These are phyloP conservation scores for Aspergillus panamensis DNA, from an alignment of 495 filamentous ascomycete genomes.

Conservation along the genomic window DNA sequence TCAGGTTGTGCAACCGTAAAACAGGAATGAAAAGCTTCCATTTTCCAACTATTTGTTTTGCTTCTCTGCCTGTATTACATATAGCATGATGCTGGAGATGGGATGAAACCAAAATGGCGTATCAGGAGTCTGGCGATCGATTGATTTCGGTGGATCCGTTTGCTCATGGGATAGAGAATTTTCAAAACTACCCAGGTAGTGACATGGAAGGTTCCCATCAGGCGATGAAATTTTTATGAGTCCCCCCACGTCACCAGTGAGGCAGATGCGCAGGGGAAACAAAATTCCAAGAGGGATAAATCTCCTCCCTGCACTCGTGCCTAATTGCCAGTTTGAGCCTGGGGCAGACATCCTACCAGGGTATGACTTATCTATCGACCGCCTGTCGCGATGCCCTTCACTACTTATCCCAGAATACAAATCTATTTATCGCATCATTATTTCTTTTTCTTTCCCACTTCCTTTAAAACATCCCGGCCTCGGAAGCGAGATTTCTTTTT, in stretches of 20 bases:
- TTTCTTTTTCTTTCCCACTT: background rate
- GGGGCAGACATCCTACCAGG: background rate
- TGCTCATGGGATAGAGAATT: background rate
- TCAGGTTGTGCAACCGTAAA: conserved; percentile 78
- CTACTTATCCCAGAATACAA: background rate
- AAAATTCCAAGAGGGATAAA: background rate
- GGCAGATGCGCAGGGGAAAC: conserved; percentile 1
- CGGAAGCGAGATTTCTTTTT: background rate
- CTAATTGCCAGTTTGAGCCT: conserved; percentile 12
- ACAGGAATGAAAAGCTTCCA: background rate
- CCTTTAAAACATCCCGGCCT: background rate
- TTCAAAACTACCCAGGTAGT: background rate
- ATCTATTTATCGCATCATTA: conserved; percentile 2
- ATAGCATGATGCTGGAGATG: conserved; percentile 1
- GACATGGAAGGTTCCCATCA: background rate
- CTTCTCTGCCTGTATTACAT: conserved; percentile 11
- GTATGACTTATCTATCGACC: conserved; percentile 2
- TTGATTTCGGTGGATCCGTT: conserved; percentile 7
- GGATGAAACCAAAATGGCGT: conserved; percentile 13
- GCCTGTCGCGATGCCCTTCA: conserved; percentile 9
- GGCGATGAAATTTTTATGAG: background rate
- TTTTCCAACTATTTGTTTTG: background rate
- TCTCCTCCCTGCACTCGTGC: conserved; percentile 13
- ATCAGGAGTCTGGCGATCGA: conserved; percentile 14
- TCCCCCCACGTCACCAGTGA: background rate